Evolutionary conservation across 164 flowering plant genomes (phyloP), one percentile per base, ranked within the genome.

Genomic region (Macadamia tetraphylla): DNA sequence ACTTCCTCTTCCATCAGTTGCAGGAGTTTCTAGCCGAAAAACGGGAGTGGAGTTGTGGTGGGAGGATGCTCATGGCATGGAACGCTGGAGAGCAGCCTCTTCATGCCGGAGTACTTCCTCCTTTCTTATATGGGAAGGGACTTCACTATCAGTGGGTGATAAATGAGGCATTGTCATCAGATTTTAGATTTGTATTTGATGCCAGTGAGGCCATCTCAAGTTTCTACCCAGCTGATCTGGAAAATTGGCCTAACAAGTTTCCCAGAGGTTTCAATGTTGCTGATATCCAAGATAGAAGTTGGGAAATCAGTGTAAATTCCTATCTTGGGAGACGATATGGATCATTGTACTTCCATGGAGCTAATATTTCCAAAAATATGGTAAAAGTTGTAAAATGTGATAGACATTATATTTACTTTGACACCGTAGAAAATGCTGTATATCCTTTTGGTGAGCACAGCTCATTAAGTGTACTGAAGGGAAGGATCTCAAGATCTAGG

Each of bases 91-190:
- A 84, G 66, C 49, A 78, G 57, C 97, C 98, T 60, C 77, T 90
- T 69, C 92, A 94, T 78, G 75, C 75, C 35, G 98, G 94, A 64
- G 94, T 92, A 43, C 84, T 94, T 56, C 99, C 98, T 70, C 92
- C 99, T 64, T 94, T 94, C 77, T 79, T 90, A 77, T 89, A 79
- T 76, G 81, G 86, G 43, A 90, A 79, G 70, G 99, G 97, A 46
- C 35, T 81, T 68, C 90, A 92, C 70, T 73, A 88, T 70, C 76
- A 76, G 31, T 94, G 99, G 99, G 35, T 92, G 66, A 67, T 94
- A 58, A 83, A 80, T 73, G 99, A 94, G 82, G 91, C 88, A 9
- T 67, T 86, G 69, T 80, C 83, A 58, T 85, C 91, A 63, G 82
- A 82, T 60, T 68, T 74, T 31, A 83, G 99, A 79, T 86, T 94